Evolutionary conservation across 768 basidiomycete species (phyloP).

Genomic region (Russula lepida): DNA sequence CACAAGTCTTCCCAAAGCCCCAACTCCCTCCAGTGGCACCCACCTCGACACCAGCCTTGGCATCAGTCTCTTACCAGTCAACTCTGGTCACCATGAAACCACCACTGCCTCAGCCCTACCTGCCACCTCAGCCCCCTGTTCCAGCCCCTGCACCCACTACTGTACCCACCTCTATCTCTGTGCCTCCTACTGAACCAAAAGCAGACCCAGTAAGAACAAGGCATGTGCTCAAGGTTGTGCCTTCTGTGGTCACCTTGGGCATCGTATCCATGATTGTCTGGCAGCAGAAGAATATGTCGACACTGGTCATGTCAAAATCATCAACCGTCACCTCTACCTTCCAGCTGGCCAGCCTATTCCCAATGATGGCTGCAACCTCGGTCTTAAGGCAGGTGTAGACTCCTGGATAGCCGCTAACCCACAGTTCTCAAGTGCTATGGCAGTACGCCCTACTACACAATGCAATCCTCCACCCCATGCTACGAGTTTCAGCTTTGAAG

Average conservation of each 20-base stretch:
- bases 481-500: neutral
- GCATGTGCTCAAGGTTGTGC: neutral
- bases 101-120: too few species aligned
- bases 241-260: neutral
- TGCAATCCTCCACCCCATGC: neutral
- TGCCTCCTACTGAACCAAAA: too few species aligned
- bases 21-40: too few species aligned
- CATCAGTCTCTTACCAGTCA: too few species aligned
- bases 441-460: neutral
- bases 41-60: too few species aligned
- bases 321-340: neutral
- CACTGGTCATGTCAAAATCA: neutral
- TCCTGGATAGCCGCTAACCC: neutral
- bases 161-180: fast-evolving
- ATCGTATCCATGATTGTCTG: neutral
- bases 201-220: neutral
- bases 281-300: neutral
- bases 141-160: neutral
- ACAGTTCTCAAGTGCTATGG: neutral
- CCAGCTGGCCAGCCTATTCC: neutral
- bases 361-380: neutral
- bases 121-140: too few species aligned
- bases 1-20: too few species aligned
- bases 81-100: too few species aligned
- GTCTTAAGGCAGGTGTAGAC: neutral